phyloP scores from a whole-genome alignment of 768 basidiomycete species.

The Lactarius sp. region DNA sequence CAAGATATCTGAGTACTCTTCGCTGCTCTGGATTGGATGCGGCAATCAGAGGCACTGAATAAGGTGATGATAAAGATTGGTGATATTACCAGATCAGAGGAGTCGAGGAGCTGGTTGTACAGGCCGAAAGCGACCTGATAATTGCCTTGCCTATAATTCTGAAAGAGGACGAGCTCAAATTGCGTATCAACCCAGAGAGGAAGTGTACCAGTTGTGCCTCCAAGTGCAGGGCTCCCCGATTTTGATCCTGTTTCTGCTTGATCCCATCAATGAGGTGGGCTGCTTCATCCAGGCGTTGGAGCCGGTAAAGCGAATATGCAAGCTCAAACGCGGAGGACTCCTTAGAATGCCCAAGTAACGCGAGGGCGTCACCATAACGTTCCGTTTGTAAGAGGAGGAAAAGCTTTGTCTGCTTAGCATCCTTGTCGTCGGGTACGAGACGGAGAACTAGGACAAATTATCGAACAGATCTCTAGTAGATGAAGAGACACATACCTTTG shows the following conservation, averaged over 20 bases:
- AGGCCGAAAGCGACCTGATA: constrained; percentile 71
- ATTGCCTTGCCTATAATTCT: constrained; percentile 76
- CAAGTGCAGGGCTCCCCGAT: constrained; percentile 68
- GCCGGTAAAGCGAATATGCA: constrained; percentile 79
- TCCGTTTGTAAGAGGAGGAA: constrained; percentile 86
- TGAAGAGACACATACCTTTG: constrained; percentile 58
- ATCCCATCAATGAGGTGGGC: constrained; percentile 44
- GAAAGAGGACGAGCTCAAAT: constrained; percentile 21
- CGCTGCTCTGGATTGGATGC: constrained; percentile 59
- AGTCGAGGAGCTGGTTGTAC: constrained; percentile 78
- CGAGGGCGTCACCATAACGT: constrained; percentile 65
- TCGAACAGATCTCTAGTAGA: background rate
- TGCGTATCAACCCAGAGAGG: constrained; percentile 7
- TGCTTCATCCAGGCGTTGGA: constrained; percentile 74
- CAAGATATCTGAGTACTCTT: constrained; percentile 83
- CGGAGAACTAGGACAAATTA: constrained; percentile 52
- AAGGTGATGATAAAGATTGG: constrained; percentile 28
- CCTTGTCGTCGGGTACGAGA: constrained; percentile 58
- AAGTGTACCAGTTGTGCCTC: constrained; percentile 80
- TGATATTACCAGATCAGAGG: constrained; percentile 59
- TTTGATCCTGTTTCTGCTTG: constrained; percentile 38
- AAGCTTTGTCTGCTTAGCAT: constrained; percentile 79
- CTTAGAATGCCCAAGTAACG: constrained; percentile 43
- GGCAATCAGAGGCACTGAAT: constrained; percentile 19
- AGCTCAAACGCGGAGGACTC: constrained; percentile 50